Percentiles rank a stretch among this genome's conserved stretches.
These are phyloP conservation scores for Talaromyces liani DNA, from an alignment of 495 filamentous ascomycete species.

Conservation along the genomic window DNA sequence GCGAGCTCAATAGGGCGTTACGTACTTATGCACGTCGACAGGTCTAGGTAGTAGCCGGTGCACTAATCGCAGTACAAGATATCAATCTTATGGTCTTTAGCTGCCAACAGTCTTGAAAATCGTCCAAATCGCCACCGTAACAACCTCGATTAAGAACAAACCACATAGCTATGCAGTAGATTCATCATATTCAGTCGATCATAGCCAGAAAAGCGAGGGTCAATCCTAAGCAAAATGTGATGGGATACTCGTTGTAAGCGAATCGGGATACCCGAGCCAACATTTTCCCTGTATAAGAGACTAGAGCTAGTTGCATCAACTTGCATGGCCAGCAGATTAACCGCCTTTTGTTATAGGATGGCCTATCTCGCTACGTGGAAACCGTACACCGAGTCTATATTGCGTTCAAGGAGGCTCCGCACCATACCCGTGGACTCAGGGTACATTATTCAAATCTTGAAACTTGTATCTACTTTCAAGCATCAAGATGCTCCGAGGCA, in stretches of 20 bases:
- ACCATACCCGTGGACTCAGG: background rate
- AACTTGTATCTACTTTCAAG: background rate
- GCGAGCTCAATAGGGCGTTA: background rate
- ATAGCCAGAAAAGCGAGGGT: background rate
- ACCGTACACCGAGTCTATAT: background rate
- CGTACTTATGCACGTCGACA: background rate
- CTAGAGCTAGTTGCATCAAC: background rate
- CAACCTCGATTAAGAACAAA: background rate
- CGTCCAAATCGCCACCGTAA: background rate
- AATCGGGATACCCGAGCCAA: background rate
- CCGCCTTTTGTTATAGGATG: background rate
- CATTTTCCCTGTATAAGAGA: background rate
- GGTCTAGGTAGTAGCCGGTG: background rate
- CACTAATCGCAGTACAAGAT: background rate
- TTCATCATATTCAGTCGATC: background rate
- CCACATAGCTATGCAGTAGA: background rate
- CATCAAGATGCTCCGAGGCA: background rate
- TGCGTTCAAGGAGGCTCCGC: background rate
- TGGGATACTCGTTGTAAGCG: background rate
- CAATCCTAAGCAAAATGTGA: background rate
- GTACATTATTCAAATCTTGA: no score
- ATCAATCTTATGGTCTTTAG: background rate
- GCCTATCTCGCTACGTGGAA: background rate
- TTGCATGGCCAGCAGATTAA: background rate
- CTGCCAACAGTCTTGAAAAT: background rate